Conservation (phyloP, 495 filamentous ascomycete species). For the Amphirosellinia nigrospora region DNA sequence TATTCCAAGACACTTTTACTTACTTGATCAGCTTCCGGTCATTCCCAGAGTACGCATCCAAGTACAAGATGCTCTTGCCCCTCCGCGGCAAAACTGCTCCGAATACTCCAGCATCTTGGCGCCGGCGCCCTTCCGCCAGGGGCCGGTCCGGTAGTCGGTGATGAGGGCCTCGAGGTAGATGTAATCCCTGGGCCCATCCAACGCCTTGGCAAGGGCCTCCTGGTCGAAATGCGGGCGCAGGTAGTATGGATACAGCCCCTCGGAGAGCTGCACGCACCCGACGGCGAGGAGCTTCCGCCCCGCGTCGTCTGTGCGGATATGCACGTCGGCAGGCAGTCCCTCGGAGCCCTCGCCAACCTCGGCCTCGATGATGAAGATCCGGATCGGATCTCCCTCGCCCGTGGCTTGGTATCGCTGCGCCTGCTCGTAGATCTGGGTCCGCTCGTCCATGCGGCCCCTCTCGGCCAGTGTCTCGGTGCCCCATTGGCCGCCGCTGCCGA, state of each 20-base stretch:
- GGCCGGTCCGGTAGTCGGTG: not conserved
- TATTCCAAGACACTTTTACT: not conserved
- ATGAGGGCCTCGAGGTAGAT: slow-evolving; percentile 19
- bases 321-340: slow-evolving; percentile 9
- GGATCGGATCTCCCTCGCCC: slow-evolving; percentile 8
- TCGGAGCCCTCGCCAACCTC: not conserved
- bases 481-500: slow-evolving; percentile 19
- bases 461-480: not conserved
- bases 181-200: slow-evolving; percentile 14
- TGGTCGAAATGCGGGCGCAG: not conserved
- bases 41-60: slow-evolving; percentile 7
- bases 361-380: slow-evolving; percentile 19
- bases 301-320: not conserved
- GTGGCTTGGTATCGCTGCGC: slow-evolving; percentile 9
- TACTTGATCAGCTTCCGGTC: slow-evolving; percentile 15
- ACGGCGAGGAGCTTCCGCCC: slow-evolving; percentile 6
- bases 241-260: slow-evolving; percentile 11
- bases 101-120: slow-evolving; percentile 10
- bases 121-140: slow-evolving; percentile 19
- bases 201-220: not conserved
- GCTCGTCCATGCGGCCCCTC: not conserved
- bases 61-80: not conserved
- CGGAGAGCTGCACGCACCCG: slow-evolving; percentile 17
- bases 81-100: not conserved
- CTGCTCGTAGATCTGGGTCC: not conserved